Conservation (phyloP, 768 basidiomycete genomes). For the Suillus bovinus region DNA sequence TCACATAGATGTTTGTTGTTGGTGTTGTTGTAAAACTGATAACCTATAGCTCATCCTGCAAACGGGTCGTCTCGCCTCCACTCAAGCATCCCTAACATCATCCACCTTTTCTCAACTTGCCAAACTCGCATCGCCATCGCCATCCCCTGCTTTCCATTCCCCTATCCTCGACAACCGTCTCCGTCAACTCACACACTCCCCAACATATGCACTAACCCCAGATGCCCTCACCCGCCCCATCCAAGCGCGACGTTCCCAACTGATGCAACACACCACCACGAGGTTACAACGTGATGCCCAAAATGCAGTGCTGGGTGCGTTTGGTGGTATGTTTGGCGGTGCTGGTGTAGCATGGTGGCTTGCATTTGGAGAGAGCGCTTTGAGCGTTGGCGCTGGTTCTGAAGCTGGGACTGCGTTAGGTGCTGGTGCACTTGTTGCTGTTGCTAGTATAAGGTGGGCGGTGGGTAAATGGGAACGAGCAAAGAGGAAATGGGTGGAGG, state of each 20-base stretch:
- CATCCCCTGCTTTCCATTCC: constrained; percentile 38
- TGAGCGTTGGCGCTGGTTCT: constrained; percentile 36
- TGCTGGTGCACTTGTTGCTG: constrained; percentile 51
- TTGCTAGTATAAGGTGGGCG: constrained; percentile 58
- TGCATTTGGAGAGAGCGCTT: constrained; percentile 41
- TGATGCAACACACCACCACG: constrained; percentile 55
- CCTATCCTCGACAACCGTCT: constrained; percentile 60
- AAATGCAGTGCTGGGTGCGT: constrained; percentile 49
- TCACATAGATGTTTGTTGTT: neutral
- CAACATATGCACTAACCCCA: constrained; percentile 45
- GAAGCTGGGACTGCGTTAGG: constrained; percentile 62
- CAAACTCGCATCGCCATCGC: constrained; percentile 36
- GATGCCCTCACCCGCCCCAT: constrained; percentile 52
- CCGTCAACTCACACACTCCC: constrained; percentile 50
- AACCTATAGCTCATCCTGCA: constrained; percentile 59
- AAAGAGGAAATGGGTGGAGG: constrained; percentile 66
- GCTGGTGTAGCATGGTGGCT: constrained; percentile 57
- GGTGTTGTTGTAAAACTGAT: neutral
- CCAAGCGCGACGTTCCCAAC: constrained; percentile 48
- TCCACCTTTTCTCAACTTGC: constrained; percentile 43
- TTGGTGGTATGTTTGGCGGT: constrained; percentile 49
- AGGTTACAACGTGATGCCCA: constrained; percentile 68
- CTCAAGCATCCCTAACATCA: constrained; percentile 45
- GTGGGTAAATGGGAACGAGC: constrained; percentile 69
- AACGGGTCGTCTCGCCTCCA: constrained; percentile 53